A percentile compares a stretch with the other conserved stretches of the same genome.
Evolutionary conservation across 2,329 filamentous ascomycete genomes (phyloP).

Genomic region (Arachnomyces sp.): DNA sequence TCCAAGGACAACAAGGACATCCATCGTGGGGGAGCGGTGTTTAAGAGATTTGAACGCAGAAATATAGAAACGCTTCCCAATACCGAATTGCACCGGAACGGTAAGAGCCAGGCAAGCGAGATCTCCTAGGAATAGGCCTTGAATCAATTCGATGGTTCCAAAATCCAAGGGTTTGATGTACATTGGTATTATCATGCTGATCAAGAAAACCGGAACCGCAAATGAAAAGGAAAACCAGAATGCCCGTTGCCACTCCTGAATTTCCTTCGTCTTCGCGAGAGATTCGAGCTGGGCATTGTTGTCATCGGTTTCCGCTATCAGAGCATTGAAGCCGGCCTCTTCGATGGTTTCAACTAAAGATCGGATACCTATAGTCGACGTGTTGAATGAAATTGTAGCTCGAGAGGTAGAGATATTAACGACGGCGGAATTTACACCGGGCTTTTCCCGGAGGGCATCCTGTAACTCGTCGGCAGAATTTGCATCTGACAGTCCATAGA

Average conservation of each 20-base stretch:
- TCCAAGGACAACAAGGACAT: slow-evolving; percentile 87
- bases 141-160: slow-evolving; percentile 57
- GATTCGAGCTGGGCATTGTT: slow-evolving; percentile 96
- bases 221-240: slow-evolving; percentile 73
- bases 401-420: slow-evolving; percentile 68
- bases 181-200: slow-evolving; percentile 95
- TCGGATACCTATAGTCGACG: slow-evolving; percentile 67
- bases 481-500: slow-evolving; percentile 73
- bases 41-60: slow-evolving; percentile 90
- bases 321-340: slow-evolving; percentile 73
- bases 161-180: slow-evolving; percentile 67
- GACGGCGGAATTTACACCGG: slow-evolving; percentile 67
- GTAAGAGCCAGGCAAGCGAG: slow-evolving; percentile 76
- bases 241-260: slow-evolving; percentile 80
- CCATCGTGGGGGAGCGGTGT: slow-evolving; percentile 92
- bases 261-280: slow-evolving; percentile 90
- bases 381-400: slow-evolving; percentile 65
- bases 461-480: slow-evolving; percentile 66
- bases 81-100: slow-evolving; percentile 90
- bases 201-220: slow-evolving; percentile 80
- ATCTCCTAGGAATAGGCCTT: slow-evolving; percentile 82
- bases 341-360: slow-evolving; percentile 77
- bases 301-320: slow-evolving; percentile 85
- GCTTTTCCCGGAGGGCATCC: slow-evolving; percentile 53
- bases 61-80: slow-evolving; percentile 87